These are phyloP conservation scores for Saturnispora dispora DNA, from an alignment of 805 yeast genomes.

Conservation along the genomic window DNA sequence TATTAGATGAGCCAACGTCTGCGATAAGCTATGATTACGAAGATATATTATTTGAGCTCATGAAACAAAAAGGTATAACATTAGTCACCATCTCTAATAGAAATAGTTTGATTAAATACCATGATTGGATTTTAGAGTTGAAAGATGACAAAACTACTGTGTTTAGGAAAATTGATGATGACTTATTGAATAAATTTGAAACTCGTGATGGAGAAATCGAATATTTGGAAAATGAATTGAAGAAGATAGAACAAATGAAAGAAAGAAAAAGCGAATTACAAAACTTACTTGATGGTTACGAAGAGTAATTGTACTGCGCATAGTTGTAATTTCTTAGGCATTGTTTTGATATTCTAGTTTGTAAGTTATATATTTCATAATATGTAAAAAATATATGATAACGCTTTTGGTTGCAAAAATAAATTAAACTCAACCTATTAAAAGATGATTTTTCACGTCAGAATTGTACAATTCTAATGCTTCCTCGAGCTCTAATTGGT, in stretches of 20 bases:
- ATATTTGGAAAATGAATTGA: slow-evolving; percentile 50
- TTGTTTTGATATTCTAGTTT: neutral
- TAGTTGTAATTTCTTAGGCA: neutral
- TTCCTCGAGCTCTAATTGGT: slow-evolving; percentile 22
- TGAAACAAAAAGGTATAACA: slow-evolving; percentile 62
- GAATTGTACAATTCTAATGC: slow-evolving; percentile 18
- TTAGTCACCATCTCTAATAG: slow-evolving; percentile 78
- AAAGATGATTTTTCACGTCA: slow-evolving; percentile 13
- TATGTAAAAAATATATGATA: neutral
- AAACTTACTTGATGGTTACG: slow-evolving; percentile 37
- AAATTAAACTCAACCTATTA: slow-evolving; percentile 11
- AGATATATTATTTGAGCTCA: slow-evolving; percentile 69
- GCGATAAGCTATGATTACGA: slow-evolving; percentile 88
- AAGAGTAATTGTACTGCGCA: slow-evolving; percentile 2
- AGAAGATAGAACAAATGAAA: slow-evolving; percentile 51
- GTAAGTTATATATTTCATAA: neutral
- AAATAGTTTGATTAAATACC: slow-evolving; percentile 76
- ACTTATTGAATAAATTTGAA: slow-evolving; percentile 33
- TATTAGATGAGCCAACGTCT: slow-evolving; percentile 89
- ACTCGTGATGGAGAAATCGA: slow-evolving; percentile 70
- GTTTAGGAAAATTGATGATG: slow-evolving; percentile 27
- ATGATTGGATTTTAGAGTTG: slow-evolving; percentile 64
- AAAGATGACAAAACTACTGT: slow-evolving; percentile 50
- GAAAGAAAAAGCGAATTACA: slow-evolving; percentile 51
- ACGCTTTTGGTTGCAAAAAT: neutral